A percentile compares a stretch with the other conserved stretches of the same genome.
Evolutionary conservation across 1,139 yeast species (phyloP).

Genomic region (Lizanozyma gosingica): DNA sequence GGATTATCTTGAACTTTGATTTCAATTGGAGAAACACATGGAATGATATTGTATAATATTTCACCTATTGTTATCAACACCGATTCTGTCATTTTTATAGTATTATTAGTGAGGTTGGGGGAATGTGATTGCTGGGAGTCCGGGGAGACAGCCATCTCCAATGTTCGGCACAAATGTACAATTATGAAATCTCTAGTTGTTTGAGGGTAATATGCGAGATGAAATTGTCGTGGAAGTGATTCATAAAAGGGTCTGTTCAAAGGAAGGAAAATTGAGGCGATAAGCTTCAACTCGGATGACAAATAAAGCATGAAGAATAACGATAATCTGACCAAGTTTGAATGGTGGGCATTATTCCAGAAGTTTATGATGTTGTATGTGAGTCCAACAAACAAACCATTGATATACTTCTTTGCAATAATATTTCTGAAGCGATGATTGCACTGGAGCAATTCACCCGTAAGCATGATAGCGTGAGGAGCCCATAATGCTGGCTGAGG

Average conservation of each 20-base stretch:
- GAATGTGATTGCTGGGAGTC: neutral
- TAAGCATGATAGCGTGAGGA: conserved; percentile 46
- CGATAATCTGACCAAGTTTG: conserved; percentile 48
- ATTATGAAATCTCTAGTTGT: conserved; percentile 51
- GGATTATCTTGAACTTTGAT: conserved; percentile 16
- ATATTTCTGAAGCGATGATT: conserved; percentile 45
- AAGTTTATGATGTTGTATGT: conserved; percentile 50
- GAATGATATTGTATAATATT: conserved; percentile 50
- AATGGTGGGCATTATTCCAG: conserved; percentile 28
- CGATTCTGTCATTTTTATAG: conserved; percentile 13
- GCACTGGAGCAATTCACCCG: conserved; percentile 75
- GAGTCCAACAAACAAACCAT: conserved; percentile 46
- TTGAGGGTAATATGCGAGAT: conserved; percentile 21
- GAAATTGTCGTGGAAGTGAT: conserved; percentile 40
- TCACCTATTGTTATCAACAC: conserved; percentile 39
- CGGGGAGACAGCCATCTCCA: conserved; percentile 8
- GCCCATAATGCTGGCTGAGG: conserved; percentile 40
- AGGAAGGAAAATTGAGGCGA: conserved; percentile 33
- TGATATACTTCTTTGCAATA: conserved; percentile 39
- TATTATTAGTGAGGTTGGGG: neutral
- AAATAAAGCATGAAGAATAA: conserved; percentile 54
- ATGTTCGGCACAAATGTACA: conserved; percentile 38
- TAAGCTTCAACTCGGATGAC: conserved; percentile 39
- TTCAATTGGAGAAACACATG: conserved; percentile 24
- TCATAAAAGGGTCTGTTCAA: conserved; percentile 31